Evolutionary conservation across 176 grass and related monocot genomes (phyloP).

Genomic region (Oryza brachyantha): DNA sequence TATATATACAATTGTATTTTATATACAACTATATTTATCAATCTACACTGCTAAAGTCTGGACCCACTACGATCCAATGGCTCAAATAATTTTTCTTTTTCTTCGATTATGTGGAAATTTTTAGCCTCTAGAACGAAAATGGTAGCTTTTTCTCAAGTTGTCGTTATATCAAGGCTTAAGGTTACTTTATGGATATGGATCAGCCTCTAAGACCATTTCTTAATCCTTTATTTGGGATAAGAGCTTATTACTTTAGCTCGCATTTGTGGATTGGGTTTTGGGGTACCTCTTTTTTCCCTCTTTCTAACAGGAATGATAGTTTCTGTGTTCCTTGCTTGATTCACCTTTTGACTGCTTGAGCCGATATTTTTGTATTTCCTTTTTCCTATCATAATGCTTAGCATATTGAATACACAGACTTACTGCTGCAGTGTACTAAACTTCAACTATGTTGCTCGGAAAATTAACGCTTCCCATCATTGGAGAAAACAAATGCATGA

Average conservation of each 20-base stretch:
- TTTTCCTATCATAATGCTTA: conserved; percentile 9
- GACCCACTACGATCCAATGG: too few species aligned
- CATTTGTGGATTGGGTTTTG: not conserved
- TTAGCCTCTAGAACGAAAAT: too few species aligned
- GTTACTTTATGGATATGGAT: not conserved
- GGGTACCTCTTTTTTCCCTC: not conserved
- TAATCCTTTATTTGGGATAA: not conserved
- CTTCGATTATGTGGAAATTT: too few species aligned
- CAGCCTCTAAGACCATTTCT: not conserved
- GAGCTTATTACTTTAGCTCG: not conserved
- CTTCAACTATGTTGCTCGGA: not conserved
- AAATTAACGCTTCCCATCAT: conserved; percentile 3
- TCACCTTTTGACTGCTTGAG: conserved; percentile 4
- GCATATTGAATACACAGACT: conserved; percentile 10
- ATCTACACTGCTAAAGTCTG: too few species aligned
- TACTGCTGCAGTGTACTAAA: not conserved
- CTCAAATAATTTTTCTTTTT: too few species aligned
- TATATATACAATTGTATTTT: too few species aligned
- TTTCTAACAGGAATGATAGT: not conserved
- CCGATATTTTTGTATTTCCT: not conserved
- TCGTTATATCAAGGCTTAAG: conserved; percentile 16
- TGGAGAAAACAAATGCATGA: not conserved
- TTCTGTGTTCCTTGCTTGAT: not conserved
- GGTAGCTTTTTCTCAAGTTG: too few species aligned
- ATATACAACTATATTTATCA: too few species aligned